Evolutionary conservation across 2,329 filamentous ascomycete genomes (phyloP), one percentile per base, ranked within the genome.

Genomic region (Emydomyces testavorans): DNA sequence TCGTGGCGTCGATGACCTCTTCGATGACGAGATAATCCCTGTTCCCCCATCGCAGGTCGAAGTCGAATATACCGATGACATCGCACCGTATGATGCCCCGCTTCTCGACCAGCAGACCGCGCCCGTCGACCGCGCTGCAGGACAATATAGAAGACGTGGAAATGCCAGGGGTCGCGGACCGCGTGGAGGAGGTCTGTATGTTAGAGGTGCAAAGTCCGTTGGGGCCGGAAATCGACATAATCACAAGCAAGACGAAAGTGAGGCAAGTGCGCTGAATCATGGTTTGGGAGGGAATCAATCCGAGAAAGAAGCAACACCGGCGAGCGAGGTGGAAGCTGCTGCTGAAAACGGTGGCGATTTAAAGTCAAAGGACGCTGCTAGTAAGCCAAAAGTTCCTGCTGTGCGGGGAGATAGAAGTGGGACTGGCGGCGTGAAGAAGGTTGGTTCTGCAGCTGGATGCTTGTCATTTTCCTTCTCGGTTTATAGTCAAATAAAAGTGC

Each of bases 341-440:
- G 35, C 6, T 3, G 28, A 13, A 28, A 24, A 45, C n/a, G 34
- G 21, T 8, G 26, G 18, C 5, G 41, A 42, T 29, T 18, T 35
- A 2, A 37, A 50, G 18, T 13, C 31, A 10, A 58, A 56, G 46
- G 54, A 56, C 4, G 28, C 54, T 6, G 61, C 60, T 20, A n/a
- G n/a, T n/a, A 52, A 53, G 4, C 58, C 56, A 46, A 64, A 60
- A 36, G 59, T 65, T 20, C 67, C 66, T 5, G 72, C 75, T 32
- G 75, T 77, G 7, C 66, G 73, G 6, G 75, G 74, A 15, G 75
- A 77, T 54, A 67, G 75, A 38, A 74, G 71, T 53, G 66, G 67
- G 8, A 77, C 75, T 0, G 75, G 75, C 6, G 74, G 74, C 1
- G 52, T 73, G 1, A 69, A 68, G 42, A 71, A 70, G 63, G 68